Conservation (phyloP, 1,284 basidiomycete genomes). For the Puccinia hordei region DNA sequence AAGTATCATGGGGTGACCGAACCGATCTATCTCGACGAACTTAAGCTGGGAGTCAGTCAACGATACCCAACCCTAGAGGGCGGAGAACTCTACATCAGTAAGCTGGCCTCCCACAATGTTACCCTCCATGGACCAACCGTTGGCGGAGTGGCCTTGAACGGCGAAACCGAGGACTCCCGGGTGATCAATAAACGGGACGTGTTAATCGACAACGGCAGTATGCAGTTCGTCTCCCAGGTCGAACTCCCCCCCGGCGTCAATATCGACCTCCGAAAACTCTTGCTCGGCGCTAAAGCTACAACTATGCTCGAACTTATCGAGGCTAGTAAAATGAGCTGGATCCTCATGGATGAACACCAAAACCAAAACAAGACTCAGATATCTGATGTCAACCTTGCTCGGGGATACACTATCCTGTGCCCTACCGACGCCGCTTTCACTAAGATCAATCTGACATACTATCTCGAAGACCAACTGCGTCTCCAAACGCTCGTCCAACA, state of each 20-base stretch:
- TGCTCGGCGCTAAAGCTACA: conserved; percentile 74
- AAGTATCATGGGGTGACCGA: conserved; percentile 79
- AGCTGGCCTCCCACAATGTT: conserved; percentile 61
- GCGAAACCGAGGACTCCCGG: conserved; percentile 31
- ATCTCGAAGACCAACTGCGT: conserved; percentile 64
- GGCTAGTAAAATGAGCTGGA: conserved; percentile 82
- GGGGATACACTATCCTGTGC: conserved; percentile 75
- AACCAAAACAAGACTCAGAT: neutral
- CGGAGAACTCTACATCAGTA: conserved; percentile 59
- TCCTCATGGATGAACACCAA: conserved; percentile 65
- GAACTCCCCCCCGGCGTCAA: conserved; percentile 83
- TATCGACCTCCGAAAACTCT: conserved; percentile 82
- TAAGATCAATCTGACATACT: conserved; percentile 76
- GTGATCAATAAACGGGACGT: conserved; percentile 64
- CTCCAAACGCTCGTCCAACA: conserved; percentile 77
- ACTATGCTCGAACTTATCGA: conserved; percentile 83
- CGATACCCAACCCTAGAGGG: conserved; percentile 60
- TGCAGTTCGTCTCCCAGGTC: conserved; percentile 83
- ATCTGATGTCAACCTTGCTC: conserved; percentile 6
- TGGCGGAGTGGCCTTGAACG: conserved; percentile 66
- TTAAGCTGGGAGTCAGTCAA: conserved; percentile 53
- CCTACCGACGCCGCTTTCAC: conserved; percentile 92
- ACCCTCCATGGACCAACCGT: conserved; percentile 55
- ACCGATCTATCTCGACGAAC: conserved; percentile 71
- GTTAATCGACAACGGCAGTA: conserved; percentile 82